A percentile compares a stretch with the other conserved stretches of the same genome.
Conservation (phyloP, 345 rosid species). For the Eutrema heterophyllum region DNA sequence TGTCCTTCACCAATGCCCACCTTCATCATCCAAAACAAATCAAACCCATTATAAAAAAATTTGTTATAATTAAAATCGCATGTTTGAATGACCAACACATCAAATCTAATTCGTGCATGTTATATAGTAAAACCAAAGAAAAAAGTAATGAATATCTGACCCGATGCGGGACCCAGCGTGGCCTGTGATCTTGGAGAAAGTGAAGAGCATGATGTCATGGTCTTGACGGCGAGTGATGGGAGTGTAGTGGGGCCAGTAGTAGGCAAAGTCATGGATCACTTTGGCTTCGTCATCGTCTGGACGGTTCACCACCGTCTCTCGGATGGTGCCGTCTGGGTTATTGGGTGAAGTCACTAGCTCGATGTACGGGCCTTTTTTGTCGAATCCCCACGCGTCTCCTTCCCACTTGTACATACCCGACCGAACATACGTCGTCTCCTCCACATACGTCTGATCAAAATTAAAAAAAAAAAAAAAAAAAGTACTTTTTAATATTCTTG, state of each 20-base stretch:
- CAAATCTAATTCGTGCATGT: background rate
- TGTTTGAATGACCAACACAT: background rate
- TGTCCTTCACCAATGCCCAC: slow-evolving; percentile 81
- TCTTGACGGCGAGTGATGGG: slow-evolving; percentile 61
- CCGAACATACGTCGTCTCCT: slow-evolving; percentile 44
- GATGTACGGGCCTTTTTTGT: slow-evolving; percentile 53
- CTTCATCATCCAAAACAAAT: slow-evolving; percentile 28
- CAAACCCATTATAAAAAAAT: background rate
- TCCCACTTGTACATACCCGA: slow-evolving; percentile 82
- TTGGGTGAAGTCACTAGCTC: slow-evolving; percentile 76
- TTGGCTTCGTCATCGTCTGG: slow-evolving; percentile 42
- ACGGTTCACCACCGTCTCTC: slow-evolving; percentile 64
- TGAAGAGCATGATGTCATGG: slow-evolving; percentile 77
- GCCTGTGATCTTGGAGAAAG: slow-evolving; percentile 87
- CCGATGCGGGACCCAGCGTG: slow-evolving; percentile 96
- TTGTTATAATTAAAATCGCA: background rate
- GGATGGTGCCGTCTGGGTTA: slow-evolving; percentile 74
- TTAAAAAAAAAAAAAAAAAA: background rate
- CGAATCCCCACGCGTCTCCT: slow-evolving; percentile 64
- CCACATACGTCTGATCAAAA: slow-evolving; percentile 52
- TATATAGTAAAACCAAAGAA: background rate
- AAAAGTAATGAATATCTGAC: slow-evolving; percentile 28
- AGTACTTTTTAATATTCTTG: background rate
- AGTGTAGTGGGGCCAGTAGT: slow-evolving; percentile 88
- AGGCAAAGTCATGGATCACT: slow-evolving; percentile 75